Conservation (phyloP, 345 rosid species). For the Sisymbrium irio region DNA sequence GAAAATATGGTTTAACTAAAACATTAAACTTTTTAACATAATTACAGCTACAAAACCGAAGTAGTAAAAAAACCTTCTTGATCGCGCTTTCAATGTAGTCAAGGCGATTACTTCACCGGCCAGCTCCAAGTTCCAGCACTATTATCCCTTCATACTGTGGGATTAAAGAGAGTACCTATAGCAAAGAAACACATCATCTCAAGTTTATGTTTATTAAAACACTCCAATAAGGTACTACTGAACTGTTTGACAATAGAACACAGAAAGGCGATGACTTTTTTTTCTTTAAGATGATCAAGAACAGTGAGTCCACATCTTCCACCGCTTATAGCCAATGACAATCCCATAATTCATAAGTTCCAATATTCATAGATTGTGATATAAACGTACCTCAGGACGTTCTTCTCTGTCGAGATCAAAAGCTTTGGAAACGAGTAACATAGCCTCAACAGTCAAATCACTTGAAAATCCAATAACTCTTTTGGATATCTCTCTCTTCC, state of each 20-base stretch:
- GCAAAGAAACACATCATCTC: slow-evolving; percentile 1
- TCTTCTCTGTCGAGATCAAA: slow-evolving; percentile 87
- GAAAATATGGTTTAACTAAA: not conserved
- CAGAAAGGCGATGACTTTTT: too few species aligned
- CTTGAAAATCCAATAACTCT: slow-evolving; percentile 63
- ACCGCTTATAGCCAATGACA: slow-evolving; percentile 5
- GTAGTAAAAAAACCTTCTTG: slow-evolving; percentile 60
- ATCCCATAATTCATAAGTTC: not conserved
- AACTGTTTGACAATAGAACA: too few species aligned
- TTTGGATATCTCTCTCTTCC: slow-evolving; percentile 44
- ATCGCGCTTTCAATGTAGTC: slow-evolving; percentile 81
- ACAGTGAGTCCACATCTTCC: not conserved
- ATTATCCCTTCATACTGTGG: slow-evolving; percentile 76
- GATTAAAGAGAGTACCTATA: slow-evolving; percentile 74
- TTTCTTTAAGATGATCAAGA: too few species aligned
- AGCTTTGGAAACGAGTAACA: slow-evolving; percentile 89
- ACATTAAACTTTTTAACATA: not conserved
- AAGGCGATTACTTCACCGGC: slow-evolving; percentile 76
- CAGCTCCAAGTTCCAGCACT: slow-evolving; percentile 91
- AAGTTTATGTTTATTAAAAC: not conserved
- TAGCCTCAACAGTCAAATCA: slow-evolving; percentile 68
- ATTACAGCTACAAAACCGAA: slow-evolving; percentile 6
- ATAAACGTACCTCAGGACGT: slow-evolving; percentile 63
- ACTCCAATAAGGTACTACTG: too few species aligned
- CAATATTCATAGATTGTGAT: not conserved